Conservation (phyloP, 805 yeast genomes). For the Kodamaea hsintzibuensis region DNA sequence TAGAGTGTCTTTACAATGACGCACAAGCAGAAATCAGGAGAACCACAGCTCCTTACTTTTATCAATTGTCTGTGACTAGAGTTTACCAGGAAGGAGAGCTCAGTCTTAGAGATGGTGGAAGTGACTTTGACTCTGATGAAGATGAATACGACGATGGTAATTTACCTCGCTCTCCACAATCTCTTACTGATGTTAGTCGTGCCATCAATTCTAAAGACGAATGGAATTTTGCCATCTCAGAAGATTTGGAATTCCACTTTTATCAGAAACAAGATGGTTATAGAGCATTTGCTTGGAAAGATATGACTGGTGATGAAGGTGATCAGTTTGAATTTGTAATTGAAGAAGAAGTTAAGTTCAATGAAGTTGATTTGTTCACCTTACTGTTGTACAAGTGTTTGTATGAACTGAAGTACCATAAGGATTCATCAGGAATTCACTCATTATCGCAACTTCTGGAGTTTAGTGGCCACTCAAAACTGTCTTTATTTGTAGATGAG, state of each 20-base stretch:
- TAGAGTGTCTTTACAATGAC: conserved; percentile 80
- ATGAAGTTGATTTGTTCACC: conserved; percentile 64
- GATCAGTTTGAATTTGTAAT: conserved; percentile 81
- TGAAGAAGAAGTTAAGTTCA: conserved; percentile 55
- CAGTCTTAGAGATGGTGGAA: conserved; percentile 35
- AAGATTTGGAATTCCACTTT: conserved; percentile 56
- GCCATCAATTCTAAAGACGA: conserved; percentile 51
- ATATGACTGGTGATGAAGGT: conserved; percentile 81
- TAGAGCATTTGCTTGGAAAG: conserved; percentile 73
- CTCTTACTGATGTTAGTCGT: conserved; percentile 28
- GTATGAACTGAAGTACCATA: conserved; percentile 71
- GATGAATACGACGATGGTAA: conserved; percentile 28
- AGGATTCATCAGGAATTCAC: conserved; percentile 42
- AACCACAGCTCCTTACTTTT: conserved; percentile 63
- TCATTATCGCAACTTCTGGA: conserved; percentile 51
- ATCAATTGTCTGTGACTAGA: conserved; percentile 69
- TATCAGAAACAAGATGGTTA: conserved; percentile 54
- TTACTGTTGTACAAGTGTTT: conserved; percentile 63
- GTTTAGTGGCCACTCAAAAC: conserved; percentile 39
- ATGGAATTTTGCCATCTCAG: conserved; percentile 67
- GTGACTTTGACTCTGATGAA: conserved; percentile 46
- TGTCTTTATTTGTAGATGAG: conserved; percentile 4
- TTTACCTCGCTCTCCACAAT: conserved; percentile 19
- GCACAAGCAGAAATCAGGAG: conserved; percentile 73
- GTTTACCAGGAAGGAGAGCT: conserved; percentile 70